Base-by-base conservation (phyloP, 1,284 basidiomycete genomes). In the Leccinum griseonigrum region DNA sequence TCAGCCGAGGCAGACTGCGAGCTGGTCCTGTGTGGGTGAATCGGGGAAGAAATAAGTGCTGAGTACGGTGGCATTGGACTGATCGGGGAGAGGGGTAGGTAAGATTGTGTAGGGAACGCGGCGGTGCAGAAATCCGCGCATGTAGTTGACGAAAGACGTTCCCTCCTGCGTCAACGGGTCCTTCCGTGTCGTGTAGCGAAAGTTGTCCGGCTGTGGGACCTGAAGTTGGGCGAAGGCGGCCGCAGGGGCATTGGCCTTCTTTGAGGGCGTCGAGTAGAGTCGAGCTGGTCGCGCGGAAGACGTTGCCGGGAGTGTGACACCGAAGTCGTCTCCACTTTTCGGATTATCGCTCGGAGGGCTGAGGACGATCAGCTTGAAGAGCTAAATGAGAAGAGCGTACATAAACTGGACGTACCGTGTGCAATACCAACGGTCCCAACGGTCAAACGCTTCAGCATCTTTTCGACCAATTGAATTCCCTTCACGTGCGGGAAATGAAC, bases 41-140 rank as follows among this genome's bases (percentile, higher is more conserved):
- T 88, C 83, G 9, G 82, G 79, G 76, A 89, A 87, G 80, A 88
- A 85, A 67, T 85, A 67, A 70, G 86, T 78, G 72, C 83, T 79
- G 13, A 77, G 62, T 0, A 64, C 52, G 2, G 73, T 65, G 3
- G 78, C 75, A 8, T 72, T 59, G 54, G 71, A 67, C 66, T 82
- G 81, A 26, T 70, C 71, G 0, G 88, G 87, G 1, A 85, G 77
- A 2, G 88, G 88, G 0, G 86, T 78, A 0, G 89, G 88, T 2
- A 91, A 74, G 16, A 90, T 75, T 0, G 87, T 86, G 69, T 84
- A 84, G 0, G 80, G 71, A 3, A 75, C 60, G 1, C 73, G 74
- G 18, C 80, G 79, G 28, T 76, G 73, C 14, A 91, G 76, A 68
- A 88, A 88, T 53, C 71, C 68, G 8, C 76, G 73, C 77, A 82